These are phyloP conservation scores for Macroventuria anomochaeta DNA, from an alignment of 2,329 filamentous ascomycete species.

Conservation along the genomic window DNA sequence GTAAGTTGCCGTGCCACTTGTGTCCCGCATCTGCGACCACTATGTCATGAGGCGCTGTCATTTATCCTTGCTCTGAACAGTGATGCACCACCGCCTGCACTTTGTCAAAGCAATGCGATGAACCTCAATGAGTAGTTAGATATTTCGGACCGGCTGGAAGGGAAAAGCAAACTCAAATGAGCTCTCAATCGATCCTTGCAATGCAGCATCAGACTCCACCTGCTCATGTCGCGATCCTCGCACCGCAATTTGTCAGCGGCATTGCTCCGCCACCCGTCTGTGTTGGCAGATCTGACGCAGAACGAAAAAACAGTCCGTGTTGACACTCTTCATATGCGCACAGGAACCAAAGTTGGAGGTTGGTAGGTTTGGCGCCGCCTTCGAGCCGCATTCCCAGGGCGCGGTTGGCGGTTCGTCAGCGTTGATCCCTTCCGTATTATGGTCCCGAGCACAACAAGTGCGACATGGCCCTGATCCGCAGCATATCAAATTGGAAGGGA, in stretches of 20 bases:
- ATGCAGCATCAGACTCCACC: not conserved
- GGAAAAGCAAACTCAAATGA: conserved; percentile 4
- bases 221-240: not conserved
- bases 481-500: conserved; percentile 20
- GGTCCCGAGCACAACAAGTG: conserved; percentile 20
- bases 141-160: conserved; percentile 4
- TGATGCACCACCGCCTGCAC: not conserved
- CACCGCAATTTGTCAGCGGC: not conserved
- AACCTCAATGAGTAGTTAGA: conserved; percentile 5
- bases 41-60: not conserved
- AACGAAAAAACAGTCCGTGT: conserved; percentile 10
- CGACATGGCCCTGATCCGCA: conserved; percentile 12
- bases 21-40: not conserved
- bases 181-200: not conserved
- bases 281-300: conserved; percentile 5
- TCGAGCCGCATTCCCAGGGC: conserved; percentile 28
- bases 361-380: conserved; percentile 26
- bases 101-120: not conserved
- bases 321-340: not conserved
- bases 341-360: conserved; percentile 3
- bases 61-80: not conserved
- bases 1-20: conserved; percentile 5
- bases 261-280: conserved; percentile 3
- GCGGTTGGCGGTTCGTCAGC: conserved; percentile 22
- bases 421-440: conserved; percentile 39